Conservation (phyloP, 805 yeast genomes). For the Suhomyces sp. region DNA sequence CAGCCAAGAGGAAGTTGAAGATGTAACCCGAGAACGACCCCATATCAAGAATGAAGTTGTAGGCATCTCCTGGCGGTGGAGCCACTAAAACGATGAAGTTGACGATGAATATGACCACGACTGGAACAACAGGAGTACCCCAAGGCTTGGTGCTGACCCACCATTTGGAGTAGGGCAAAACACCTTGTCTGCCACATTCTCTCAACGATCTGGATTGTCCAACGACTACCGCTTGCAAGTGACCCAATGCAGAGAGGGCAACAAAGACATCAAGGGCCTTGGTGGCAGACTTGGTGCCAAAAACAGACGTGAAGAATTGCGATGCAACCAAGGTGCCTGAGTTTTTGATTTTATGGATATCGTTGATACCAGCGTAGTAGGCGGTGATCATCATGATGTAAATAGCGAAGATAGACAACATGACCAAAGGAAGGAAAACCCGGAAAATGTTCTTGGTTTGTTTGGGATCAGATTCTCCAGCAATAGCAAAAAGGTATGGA, state of each 20-base stretch:
- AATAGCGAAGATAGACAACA: constrained; percentile 29
- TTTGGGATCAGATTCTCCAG: constrained; percentile 28
- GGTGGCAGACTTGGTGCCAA: constrained; percentile 25
- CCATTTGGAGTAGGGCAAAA: constrained; percentile 26
- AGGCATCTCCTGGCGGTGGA: constrained; percentile 37
- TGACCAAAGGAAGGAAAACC: constrained; percentile 29
- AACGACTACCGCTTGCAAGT: constrained; percentile 26
- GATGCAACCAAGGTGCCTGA: constrained; percentile 32
- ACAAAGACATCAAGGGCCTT: constrained; percentile 26
- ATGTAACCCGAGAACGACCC: constrained; percentile 30
- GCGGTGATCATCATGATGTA: constrained; percentile 36
- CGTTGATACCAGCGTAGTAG: constrained; percentile 27
- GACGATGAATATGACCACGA: constrained; percentile 23
- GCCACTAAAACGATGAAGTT: constrained; percentile 29
- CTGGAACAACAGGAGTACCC: constrained; percentile 31
- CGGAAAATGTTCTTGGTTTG: constrained; percentile 26
- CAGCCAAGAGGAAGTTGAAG: constrained; percentile 25
- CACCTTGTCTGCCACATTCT: constrained; percentile 36
- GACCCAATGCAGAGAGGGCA: constrained; percentile 34
- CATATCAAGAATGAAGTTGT: constrained; percentile 31
- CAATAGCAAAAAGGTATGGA: constrained; percentile 38
- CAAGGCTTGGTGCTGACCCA: constrained; percentile 33
- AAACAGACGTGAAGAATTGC: constrained; percentile 29
- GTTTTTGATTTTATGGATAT: constrained; percentile 20
- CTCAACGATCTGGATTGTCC: constrained; percentile 32